These are phyloP conservation scores for Rugonectria rugulosa DNA, from an alignment of 2,329 filamentous ascomycete genomes.

Conservation along the genomic window DNA sequence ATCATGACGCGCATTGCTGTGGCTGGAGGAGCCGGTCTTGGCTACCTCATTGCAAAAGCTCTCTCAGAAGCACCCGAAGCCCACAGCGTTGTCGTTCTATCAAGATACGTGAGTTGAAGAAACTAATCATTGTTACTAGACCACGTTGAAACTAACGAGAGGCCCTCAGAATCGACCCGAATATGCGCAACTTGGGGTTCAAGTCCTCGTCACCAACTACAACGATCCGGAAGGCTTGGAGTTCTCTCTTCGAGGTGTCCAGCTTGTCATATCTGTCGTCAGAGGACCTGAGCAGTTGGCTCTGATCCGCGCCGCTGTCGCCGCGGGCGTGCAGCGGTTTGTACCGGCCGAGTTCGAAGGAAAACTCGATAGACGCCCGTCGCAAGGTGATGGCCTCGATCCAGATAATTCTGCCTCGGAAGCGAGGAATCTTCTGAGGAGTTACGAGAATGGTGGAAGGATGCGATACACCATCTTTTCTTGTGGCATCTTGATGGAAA, in stretches of 20 bases:
- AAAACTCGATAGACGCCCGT: conserved; percentile 60
- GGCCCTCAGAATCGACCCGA: conserved; percentile 58
- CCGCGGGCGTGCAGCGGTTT: conserved; percentile 71
- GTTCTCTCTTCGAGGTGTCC: conserved; percentile 74
- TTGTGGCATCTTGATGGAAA: conserved; percentile 79
- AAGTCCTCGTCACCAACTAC: conserved; percentile 76
- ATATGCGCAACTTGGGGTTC: conserved; percentile 64
- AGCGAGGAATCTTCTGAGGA: conserved; percentile 64
- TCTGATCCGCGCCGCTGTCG: conserved; percentile 75
- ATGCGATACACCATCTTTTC: conserved; percentile 76
- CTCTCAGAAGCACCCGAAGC: conserved; percentile 65
- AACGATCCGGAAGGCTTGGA: conserved; percentile 62
- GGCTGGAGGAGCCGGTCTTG: conserved; percentile 55
- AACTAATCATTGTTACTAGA: not conserved
- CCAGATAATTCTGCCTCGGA: conserved; percentile 57
- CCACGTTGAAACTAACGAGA: conserved; percentile 29
- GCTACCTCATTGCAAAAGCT: conserved; percentile 57
- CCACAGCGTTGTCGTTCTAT: conserved; percentile 75
- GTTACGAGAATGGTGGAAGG: conserved; percentile 54
- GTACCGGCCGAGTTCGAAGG: conserved; percentile 82
- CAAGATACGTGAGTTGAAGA: conserved; percentile 55
- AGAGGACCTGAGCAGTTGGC: conserved; percentile 71
- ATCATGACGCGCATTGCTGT: conserved; percentile 59
- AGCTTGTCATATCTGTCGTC: conserved; percentile 79
- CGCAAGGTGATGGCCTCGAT: conserved; percentile 65